A percentile compares a stretch with the other conserved stretches of the same genome.
These are phyloP conservation scores for Mycena chlorophos DNA, from an alignment of 768 basidiomycete species.

Conservation along the genomic window DNA sequence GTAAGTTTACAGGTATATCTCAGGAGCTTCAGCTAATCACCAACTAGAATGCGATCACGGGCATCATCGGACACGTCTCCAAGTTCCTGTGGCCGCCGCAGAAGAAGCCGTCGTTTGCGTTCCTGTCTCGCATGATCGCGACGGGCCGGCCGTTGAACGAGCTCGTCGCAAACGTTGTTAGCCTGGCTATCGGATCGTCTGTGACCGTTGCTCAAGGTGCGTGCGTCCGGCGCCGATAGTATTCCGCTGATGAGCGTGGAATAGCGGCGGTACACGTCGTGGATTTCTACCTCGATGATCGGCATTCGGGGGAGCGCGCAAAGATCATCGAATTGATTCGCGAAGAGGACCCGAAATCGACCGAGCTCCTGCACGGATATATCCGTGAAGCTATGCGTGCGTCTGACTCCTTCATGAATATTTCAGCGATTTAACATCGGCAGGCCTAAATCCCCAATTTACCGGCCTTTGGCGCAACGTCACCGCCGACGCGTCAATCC, in stretches of 20 bases:
- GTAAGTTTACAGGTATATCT: conserved; percentile 3
- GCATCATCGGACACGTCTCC: conserved; percentile 26
- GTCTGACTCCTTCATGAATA: conserved; percentile 19
- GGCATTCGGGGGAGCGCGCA: conserved; percentile 37
- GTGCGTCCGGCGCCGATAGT: background rate
- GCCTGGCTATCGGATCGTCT: conserved; percentile 48
- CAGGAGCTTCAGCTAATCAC: background rate
- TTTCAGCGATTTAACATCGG: background rate
- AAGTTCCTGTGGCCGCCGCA: conserved; percentile 31
- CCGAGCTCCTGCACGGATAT: conserved; percentile 46
- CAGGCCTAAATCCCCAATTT: conserved; percentile 43
- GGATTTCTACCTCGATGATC: conserved; percentile 53
- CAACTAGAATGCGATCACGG: conserved; percentile 33
- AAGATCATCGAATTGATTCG: conserved; percentile 40
- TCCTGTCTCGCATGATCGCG: conserved; percentile 39
- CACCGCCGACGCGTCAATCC: conserved; percentile 25
- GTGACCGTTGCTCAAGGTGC: conserved; percentile 47
- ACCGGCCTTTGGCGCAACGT: conserved; percentile 41
- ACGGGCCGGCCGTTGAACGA: conserved; percentile 42
- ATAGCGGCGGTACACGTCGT: conserved; percentile 48
- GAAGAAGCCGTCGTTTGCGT: conserved; percentile 38
- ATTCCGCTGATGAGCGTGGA: background rate
- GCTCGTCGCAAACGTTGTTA: conserved; percentile 44
- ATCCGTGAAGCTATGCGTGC: conserved; percentile 52
- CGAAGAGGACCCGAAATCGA: conserved; percentile 32